These are phyloP conservation scores for Suhomyces vadensis DNA, from an alignment of 805 yeast genomes.

Conservation along the genomic window DNA sequence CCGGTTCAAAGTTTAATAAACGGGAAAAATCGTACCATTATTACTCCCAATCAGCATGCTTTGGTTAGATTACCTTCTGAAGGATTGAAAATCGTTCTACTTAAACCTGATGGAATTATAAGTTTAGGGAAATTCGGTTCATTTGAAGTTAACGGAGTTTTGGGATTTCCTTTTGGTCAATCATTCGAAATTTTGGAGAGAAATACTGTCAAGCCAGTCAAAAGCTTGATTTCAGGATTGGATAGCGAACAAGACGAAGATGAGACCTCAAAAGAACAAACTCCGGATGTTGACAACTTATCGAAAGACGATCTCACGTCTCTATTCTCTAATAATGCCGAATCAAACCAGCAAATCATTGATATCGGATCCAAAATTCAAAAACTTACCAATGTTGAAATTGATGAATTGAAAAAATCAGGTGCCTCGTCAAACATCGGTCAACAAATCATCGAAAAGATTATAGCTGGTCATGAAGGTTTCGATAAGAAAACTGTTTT, in stretches of 20 bases:
- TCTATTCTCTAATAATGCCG: slow-evolving; percentile 48
- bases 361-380: slow-evolving; percentile 74
- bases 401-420: slow-evolving; percentile 74
- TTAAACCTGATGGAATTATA: slow-evolving; percentile 59
- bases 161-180: slow-evolving; percentile 86
- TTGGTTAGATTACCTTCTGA: slow-evolving; percentile 81
- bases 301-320: slow-evolving; percentile 39
- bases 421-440: slow-evolving; percentile 66
- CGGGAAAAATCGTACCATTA: slow-evolving; percentile 30
- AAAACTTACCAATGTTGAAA: slow-evolving; percentile 72
- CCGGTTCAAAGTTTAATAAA: background rate
- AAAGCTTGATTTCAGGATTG: slow-evolving; percentile 28
- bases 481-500: slow-evolving; percentile 86
- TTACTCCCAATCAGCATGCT: slow-evolving; percentile 53
- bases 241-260: slow-evolving; percentile 13
- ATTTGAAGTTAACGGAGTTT: slow-evolving; percentile 68
- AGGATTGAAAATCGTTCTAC: slow-evolving; percentile 68
- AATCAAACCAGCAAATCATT: slow-evolving; percentile 63
- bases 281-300: slow-evolving; percentile 22
- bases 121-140: slow-evolving; percentile 91
- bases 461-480: slow-evolving; percentile 80
- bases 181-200: slow-evolving; percentile 79
- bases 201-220: slow-evolving; percentile 50
- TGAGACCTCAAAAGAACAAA: slow-evolving; percentile 18
- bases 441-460: slow-evolving; percentile 74